phyloP scores from a whole-genome alignment of 2,329 filamentous ascomycete species.

The Paraphoma chrysanthemicola region DNA sequence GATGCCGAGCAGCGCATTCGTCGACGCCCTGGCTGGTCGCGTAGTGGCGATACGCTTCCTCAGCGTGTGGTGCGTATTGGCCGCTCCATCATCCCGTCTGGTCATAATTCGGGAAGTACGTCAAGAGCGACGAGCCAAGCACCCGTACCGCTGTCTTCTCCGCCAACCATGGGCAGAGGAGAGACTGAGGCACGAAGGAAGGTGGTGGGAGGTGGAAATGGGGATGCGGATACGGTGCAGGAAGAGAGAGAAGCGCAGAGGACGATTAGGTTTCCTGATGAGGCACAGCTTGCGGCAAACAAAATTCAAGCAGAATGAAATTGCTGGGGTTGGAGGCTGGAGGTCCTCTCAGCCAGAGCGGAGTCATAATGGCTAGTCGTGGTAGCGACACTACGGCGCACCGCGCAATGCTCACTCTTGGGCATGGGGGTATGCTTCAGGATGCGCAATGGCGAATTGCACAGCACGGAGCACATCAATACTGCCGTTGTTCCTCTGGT shows the following conservation, averaged over 20 bases:
- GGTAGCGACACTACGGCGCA: no score
- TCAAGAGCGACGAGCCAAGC: constrained; percentile 13
- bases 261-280: constrained; percentile 41
- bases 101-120: constrained; percentile 12
- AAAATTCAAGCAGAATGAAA: background rate
- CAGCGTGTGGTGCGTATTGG: constrained; percentile 44
- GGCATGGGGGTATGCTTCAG: no score
- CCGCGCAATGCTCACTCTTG: no score
- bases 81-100: constrained; percentile 39
- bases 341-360: no score
- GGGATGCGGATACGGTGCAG: background rate
- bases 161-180: constrained; percentile 8
- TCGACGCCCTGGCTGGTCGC: constrained; percentile 29
- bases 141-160: constrained; percentile 8
- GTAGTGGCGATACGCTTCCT: constrained; percentile 29
- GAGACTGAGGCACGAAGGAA: constrained; percentile 5
- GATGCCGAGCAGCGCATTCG: constrained; percentile 32
- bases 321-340: background rate
- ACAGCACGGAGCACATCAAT: background rate
- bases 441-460: background rate
- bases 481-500: background rate
- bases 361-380: no score
- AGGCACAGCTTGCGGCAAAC: constrained; percentile 6
- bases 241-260: constrained; percentile 16
- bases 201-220: background rate